Evolutionary conservation across 108 stramenopile genomes (phyloP).

Genomic region (Conticribra weissflogii): DNA sequence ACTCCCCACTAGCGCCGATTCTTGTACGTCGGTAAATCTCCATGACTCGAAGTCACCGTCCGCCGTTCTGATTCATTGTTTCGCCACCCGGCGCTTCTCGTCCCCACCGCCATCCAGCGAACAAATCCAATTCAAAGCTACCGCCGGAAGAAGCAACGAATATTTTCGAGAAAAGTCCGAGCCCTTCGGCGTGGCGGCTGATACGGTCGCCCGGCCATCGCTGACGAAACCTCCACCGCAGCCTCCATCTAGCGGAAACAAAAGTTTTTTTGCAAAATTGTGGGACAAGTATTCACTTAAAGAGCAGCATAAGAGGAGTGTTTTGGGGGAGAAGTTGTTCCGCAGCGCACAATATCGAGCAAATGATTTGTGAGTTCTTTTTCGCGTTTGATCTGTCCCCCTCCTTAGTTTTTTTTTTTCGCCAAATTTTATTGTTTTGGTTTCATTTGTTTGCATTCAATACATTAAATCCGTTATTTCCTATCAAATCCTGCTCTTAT

Average conservation of each 20-base stretch:
- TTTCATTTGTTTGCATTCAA: neutral
- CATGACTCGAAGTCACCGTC: too few relatives aligned
- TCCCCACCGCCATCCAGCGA: neutral
- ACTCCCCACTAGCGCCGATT: too few relatives aligned
- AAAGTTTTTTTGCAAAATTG: constrained; percentile 42
- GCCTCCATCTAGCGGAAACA: neutral
- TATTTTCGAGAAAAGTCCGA: neutral
- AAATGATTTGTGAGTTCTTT: constrained; percentile 61
- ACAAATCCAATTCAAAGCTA: neutral
- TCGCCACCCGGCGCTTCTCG: neutral
- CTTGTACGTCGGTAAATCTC: too few relatives aligned
- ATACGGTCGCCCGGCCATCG: neutral
- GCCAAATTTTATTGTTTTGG: neutral
- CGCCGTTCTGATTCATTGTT: neutral
- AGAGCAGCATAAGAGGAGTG: constrained; percentile 66
- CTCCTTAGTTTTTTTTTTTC: neutral
- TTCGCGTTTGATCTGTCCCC: constrained; percentile 3
- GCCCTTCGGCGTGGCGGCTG: neutral
- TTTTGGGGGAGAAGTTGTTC: constrained; percentile 70
- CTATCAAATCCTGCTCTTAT: constrained; percentile 15
- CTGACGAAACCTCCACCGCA: neutral
- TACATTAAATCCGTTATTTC: neutral
- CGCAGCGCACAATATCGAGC: constrained; percentile 72
- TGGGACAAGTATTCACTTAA: constrained; percentile 66
- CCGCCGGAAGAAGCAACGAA: neutral